Conservation (phyloP, 2,329 filamentous ascomycete species). For the Simplicillium aogashimaense region DNA sequence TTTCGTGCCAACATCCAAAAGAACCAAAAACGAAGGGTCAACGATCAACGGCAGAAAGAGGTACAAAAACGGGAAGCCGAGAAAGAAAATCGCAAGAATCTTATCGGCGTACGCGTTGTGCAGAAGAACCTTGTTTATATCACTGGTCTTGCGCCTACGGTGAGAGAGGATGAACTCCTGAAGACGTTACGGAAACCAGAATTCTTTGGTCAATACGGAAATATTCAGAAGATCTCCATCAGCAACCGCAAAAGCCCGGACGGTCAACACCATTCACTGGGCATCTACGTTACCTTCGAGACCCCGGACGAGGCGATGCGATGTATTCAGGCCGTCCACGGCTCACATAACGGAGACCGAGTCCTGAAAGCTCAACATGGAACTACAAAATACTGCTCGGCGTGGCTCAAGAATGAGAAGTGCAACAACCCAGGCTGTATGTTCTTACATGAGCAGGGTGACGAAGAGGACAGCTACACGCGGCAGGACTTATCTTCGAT, state of each 20-base stretch:
- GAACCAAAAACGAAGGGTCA: constrained; percentile 85
- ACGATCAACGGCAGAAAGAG: constrained; percentile 80
- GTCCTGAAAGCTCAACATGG: constrained; percentile 70
- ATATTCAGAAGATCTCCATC: constrained; percentile 97
- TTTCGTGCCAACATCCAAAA: constrained; percentile 74
- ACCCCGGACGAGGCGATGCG: constrained; percentile 79
- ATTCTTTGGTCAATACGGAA: constrained; percentile 97
- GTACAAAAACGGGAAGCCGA: constrained; percentile 94
- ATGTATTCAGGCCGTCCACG: constrained; percentile 88
- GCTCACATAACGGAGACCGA: constrained; percentile 82
- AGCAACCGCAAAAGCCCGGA: constrained; percentile 81
- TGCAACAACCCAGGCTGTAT: constrained; percentile 96
- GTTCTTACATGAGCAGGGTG: constrained; percentile 96
- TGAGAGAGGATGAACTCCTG: constrained; percentile 84
- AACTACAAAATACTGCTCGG: constrained; percentile 97
- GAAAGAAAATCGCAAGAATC: constrained; percentile 87
- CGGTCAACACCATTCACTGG: constrained; percentile 75
- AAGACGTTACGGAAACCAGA: constrained; percentile 82
- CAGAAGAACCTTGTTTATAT: constrained; percentile 99
- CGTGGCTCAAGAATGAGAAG: constrained; percentile 86
- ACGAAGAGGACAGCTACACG: constrained; percentile 94
- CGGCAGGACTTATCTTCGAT: constrained; percentile 90
- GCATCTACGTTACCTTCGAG: constrained; percentile 97
- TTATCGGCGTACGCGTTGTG: constrained; percentile 89
- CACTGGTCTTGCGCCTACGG: constrained; percentile 83